Conservation (phyloP, 1,284 basidiomycete genomes). For the Marasmius sp. region DNA sequence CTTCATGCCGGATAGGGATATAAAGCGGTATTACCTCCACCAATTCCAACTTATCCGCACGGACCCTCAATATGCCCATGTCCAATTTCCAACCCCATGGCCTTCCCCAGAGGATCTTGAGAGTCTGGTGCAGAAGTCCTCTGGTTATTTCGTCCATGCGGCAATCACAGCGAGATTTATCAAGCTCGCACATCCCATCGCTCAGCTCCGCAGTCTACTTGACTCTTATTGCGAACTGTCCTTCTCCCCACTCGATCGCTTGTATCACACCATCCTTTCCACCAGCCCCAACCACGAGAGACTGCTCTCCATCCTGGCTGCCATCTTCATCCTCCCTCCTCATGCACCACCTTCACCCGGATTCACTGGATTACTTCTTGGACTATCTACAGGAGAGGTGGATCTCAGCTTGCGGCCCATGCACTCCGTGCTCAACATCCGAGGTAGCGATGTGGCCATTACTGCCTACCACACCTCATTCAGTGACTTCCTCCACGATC, state of each 20-base stretch:
- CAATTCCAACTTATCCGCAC: not conserved
- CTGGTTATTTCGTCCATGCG: slow-evolving; percentile 25
- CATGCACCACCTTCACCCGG: not conserved
- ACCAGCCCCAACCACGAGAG: not conserved
- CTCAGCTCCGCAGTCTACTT: slow-evolving; percentile 21
- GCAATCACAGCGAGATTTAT: slow-evolving; percentile 25
- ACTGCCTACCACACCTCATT: not conserved
- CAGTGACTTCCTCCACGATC: not conserved
- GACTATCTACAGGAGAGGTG: not conserved
- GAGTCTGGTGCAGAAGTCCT: slow-evolving; percentile 19
- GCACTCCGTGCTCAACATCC: not conserved
- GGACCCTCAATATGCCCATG: not conserved
- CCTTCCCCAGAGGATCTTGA: slow-evolving; percentile 17
- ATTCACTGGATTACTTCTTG: not conserved
- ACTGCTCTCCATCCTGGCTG: not conserved
- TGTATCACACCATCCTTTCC: not conserved
- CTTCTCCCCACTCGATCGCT: slow-evolving; percentile 26
- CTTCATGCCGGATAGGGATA: not conserved
- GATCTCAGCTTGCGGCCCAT: not conserved
- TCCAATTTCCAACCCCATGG: slow-evolving; percentile 13
- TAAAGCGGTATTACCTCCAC: not conserved
- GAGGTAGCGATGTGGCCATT: not conserved
- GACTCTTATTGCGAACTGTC: not conserved
- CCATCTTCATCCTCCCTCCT: not conserved
- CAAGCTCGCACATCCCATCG: slow-evolving; percentile 19